phyloP scores from a whole-genome alignment of 2,329 filamentous ascomycete genomes.

The Fusarium austroafricanum region DNA sequence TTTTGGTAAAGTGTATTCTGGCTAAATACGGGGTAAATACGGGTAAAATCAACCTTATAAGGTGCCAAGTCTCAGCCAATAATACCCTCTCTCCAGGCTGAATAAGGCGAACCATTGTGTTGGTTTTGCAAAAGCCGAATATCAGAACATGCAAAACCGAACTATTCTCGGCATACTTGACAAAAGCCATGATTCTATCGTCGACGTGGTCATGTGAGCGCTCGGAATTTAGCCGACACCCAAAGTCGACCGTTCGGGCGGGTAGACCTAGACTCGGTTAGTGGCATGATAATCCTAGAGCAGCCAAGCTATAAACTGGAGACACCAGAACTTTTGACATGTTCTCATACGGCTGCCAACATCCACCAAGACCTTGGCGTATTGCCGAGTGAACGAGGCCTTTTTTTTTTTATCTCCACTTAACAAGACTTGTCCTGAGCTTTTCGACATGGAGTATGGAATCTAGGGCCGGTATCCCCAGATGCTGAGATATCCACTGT shows the following conservation, averaged over 20 bases:
- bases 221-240: slow-evolving; percentile 2
- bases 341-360: slow-evolving; percentile 8
- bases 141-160: neutral
- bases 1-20: slow-evolving; percentile 17
- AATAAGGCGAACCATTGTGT: neutral
- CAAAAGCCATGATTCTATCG: neutral
- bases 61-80: slow-evolving; percentile 2
- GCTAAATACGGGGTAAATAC: slow-evolving; percentile 30
- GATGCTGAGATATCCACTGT: slow-evolving; percentile 1
- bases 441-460: slow-evolving; percentile 6
- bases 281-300: slow-evolving; percentile 20
- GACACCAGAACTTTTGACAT: slow-evolving; percentile 12
- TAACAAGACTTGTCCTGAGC: slow-evolving; percentile 26
- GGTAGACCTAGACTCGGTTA: neutral
- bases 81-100: neutral
- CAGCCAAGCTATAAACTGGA: slow-evolving; percentile 19
- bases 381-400: slow-evolving; percentile 5
- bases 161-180: neutral
- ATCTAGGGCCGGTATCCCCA: slow-evolving; percentile 26
- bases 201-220: neutral
- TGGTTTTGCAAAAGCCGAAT: neutral
- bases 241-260: neutral
- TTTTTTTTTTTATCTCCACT: slow-evolving; percentile 19
- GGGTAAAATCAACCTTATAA: slow-evolving; percentile 28
- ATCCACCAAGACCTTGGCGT: slow-evolving; percentile 25